Evolutionary conservation across 768 basidiomycete species (phyloP).

Genomic region (Tylopilus sp.): DNA sequence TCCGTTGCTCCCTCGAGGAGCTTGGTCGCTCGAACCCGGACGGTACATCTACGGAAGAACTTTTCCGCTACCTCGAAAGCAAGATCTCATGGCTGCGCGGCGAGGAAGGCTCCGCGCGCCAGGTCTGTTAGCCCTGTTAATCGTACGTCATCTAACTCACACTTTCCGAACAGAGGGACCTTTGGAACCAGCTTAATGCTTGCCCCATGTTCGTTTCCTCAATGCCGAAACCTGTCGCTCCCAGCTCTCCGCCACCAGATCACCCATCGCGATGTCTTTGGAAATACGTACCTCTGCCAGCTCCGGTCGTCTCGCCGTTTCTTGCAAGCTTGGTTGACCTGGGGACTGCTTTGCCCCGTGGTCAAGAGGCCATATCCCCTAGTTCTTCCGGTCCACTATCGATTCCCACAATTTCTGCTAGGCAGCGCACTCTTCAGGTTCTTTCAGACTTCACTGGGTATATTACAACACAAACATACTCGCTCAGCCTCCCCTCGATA

Average conservation of each 20-base stretch:
- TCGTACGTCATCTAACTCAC: background rate
- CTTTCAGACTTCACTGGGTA: slow-evolving; percentile 77
- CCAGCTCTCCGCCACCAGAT: slow-evolving; percentile 6
- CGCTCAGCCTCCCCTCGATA: slow-evolving; percentile 16
- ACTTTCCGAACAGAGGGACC: slow-evolving; percentile 33
- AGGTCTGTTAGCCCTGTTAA: slow-evolving; percentile 40
- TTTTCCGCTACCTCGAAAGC: slow-evolving; percentile 56
- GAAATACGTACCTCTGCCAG: slow-evolving; percentile 36
- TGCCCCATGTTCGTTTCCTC: slow-evolving; percentile 48
- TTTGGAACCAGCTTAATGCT: slow-evolving; percentile 60
- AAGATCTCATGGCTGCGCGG: slow-evolving; percentile 57
- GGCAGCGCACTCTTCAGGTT: slow-evolving; percentile 61
- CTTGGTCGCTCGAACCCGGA: slow-evolving; percentile 36
- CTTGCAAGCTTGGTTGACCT: slow-evolving; percentile 20
- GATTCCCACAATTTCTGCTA: slow-evolving; percentile 30
- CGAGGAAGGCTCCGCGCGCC: slow-evolving; percentile 48
- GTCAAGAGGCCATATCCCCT: slow-evolving; percentile 13
- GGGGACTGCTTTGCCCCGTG: slow-evolving; percentile 19
- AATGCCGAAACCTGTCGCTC: slow-evolving; percentile 8
- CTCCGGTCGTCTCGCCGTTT: slow-evolving; percentile 28
- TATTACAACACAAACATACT: slow-evolving; percentile 70
- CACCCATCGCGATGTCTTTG: slow-evolving; percentile 33
- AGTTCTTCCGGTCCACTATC: slow-evolving; percentile 3
- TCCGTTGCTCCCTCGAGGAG: slow-evolving; percentile 62
- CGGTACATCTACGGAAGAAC: slow-evolving; percentile 51